phyloP scores from a whole-genome alignment of 2,329 filamentous ascomycete species.

The Ilyonectria robusta region DNA sequence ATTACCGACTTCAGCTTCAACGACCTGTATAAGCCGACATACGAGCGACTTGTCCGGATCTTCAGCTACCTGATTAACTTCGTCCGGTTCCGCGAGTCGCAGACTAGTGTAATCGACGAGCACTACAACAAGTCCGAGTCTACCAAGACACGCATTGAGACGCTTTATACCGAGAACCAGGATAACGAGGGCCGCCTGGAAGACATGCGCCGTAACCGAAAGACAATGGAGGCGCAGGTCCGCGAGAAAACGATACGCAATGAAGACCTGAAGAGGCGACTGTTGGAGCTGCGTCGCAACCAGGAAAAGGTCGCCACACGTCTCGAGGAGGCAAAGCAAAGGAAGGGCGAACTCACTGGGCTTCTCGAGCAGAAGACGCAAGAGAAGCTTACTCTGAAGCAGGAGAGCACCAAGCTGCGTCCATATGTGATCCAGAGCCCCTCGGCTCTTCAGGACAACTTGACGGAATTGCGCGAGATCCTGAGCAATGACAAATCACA shows the following conservation, averaged over 20 bases:
- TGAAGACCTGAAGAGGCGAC: slow-evolving; percentile 85
- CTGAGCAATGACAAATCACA: slow-evolving; percentile 84
- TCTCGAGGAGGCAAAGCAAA: slow-evolving; percentile 85
- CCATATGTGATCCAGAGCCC: slow-evolving; percentile 95
- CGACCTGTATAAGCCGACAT: slow-evolving; percentile 91
- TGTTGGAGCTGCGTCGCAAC: slow-evolving; percentile 84
- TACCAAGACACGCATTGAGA: slow-evolving; percentile 89
- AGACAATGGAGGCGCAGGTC: slow-evolving; percentile 84
- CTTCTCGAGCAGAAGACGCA: slow-evolving; percentile 80
- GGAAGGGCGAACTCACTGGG: slow-evolving; percentile 82
- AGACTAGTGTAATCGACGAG: slow-evolving; percentile 90
- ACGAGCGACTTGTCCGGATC: slow-evolving; percentile 91
- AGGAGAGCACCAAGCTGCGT: slow-evolving; percentile 89
- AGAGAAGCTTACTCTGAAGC: slow-evolving; percentile 77
- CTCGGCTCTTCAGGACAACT: slow-evolving; percentile 82
- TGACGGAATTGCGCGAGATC: slow-evolving; percentile 86
- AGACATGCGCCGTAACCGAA: slow-evolving; percentile 85
- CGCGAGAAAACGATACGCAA: slow-evolving; percentile 89
- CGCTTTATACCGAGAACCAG: slow-evolving; percentile 87
- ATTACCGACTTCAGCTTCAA: slow-evolving; percentile 95
- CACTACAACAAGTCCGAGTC: slow-evolving; percentile 93
- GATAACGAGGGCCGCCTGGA: slow-evolving; percentile 85
- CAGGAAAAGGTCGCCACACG: slow-evolving; percentile 88
- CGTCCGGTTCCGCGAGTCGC: slow-evolving; percentile 94
- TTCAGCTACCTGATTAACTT: slow-evolving; percentile 99